Evolutionary conservation across 441 rosid species (phyloP).

Genomic region (Adansonia madagascariensis): DNA sequence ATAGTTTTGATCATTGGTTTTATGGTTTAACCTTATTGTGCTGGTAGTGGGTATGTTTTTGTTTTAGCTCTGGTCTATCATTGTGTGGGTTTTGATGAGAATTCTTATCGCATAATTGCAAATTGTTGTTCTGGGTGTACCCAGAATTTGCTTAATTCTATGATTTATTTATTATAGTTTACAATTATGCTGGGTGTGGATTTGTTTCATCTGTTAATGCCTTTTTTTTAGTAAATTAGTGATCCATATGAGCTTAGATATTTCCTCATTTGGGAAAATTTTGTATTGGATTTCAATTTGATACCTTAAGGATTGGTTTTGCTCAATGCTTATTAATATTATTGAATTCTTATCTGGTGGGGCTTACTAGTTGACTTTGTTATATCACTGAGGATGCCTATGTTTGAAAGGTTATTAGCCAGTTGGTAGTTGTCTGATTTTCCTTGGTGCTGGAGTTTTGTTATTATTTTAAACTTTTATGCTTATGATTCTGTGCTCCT

Average conservation of each 20-base stretch:
- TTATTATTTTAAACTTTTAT: background rate
- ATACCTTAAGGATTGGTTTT: background rate
- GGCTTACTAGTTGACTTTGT: background rate
- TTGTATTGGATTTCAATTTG: background rate
- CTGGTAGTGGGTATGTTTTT: constrained; percentile 24
- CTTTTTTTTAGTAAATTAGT: too few species aligned
- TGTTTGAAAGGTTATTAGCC: constrained; percentile 6
- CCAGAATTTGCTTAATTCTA: background rate
- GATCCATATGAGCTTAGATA: background rate
- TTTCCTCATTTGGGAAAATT: background rate
- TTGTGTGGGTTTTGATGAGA: background rate
- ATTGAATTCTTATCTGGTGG: background rate
- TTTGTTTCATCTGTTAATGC: background rate
- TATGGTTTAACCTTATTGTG: constrained; percentile 7
- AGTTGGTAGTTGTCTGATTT: background rate
- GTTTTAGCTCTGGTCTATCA: constrained; percentile 12
- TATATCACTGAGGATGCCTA: background rate
- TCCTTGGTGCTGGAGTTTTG: background rate
- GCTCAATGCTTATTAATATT: background rate
- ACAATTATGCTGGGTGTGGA: background rate
- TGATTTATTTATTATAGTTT: background rate
- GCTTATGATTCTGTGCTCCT: background rate
- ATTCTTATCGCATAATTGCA: background rate
- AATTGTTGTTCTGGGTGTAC: background rate
- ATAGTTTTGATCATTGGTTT: constrained; percentile 26